Base-by-base conservation (phyloP, 306 rosid genomes). In the Arachis hypogaea region DNA sequence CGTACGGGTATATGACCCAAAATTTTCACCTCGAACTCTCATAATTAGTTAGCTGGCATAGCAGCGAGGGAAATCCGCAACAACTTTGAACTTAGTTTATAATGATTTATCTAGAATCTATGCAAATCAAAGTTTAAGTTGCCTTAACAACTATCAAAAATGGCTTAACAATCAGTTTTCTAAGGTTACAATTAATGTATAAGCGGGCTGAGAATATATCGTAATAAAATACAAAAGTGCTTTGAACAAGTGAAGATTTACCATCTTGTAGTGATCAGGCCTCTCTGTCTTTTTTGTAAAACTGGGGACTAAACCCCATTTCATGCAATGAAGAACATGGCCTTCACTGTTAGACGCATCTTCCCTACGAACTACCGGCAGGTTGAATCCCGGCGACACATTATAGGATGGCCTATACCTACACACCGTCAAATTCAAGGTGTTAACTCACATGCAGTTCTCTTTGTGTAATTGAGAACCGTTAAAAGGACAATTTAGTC, bases 221-320 rank as follows among this genome's bases (percentile, higher is more conserved):
- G 1, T 22, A 22, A 22, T 22, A 22, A 22, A 22, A 3, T 6
- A 63, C 3, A 11, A 38, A 10, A 1, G 7, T 38, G 47, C 46
- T 29, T 16, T 33, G 51, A 54, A 11, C 28, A 3, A 16, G 8
- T 60, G 55, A 76, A 77, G 36, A n/a, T 6, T 58, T 85, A 91
- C 97, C 97, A 88, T 92, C 81, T 8, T 89, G 79, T 79, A 93
- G 83, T 85, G 85, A 84, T 93, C 93, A 55, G 92, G 96, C 78
- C 89, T 89, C 62, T 93, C 96, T 10, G 84, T 76, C 79, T 89
- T 94, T 81, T 89, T 90, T 9, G 96, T 94, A 80, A 94, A 94
- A 83, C 96, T 89, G 49, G 97, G 97, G 84, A 91, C 74, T 51
- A 89, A 83, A 22, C 98, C 96, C 98, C 98, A 89, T 84, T 79